A percentile compares a stretch with the other conserved stretches of the same genome.
phyloP scores from a whole-genome alignment of 225 moss, liverwort and hornwort genomes.

The Pseudisothecium myosuroides region DNA sequence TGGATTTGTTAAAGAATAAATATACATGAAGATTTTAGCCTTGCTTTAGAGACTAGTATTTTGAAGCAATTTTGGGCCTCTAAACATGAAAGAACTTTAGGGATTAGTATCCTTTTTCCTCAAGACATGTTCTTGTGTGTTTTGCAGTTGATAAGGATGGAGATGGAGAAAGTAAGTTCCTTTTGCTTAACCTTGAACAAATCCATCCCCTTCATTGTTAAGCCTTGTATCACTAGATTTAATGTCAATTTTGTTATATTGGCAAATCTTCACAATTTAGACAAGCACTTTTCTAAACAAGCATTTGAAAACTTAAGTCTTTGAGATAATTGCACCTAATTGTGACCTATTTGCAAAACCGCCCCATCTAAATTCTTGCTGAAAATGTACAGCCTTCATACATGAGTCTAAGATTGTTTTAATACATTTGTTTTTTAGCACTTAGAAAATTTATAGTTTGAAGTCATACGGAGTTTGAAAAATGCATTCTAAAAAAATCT shows the following conservation, averaged over 20 bases:
- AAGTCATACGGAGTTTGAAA: fast-evolving
- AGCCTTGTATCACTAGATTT: background rate
- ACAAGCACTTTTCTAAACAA: fast-evolving
- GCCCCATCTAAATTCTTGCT: background rate
- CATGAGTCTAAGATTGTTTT: background rate
- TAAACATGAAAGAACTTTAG: background rate
- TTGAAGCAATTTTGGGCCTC: background rate
- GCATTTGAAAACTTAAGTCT: background rate
- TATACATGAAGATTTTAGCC: background rate
- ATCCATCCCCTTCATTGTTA: background rate
- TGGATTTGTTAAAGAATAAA: background rate
- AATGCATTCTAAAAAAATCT: no score
- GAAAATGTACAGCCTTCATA: background rate
- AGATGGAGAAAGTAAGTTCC: constrained; percentile 62
- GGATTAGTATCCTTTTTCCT: background rate
- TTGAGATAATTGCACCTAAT: background rate
- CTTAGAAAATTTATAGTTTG: background rate
- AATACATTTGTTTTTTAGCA: fast-evolving
- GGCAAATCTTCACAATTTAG: background rate
- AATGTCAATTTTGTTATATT: background rate
- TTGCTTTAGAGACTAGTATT: background rate
- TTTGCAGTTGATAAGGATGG: constrained; percentile 66
- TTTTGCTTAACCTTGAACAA: background rate
- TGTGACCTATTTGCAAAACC: background rate
- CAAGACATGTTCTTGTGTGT: background rate